phyloP scores from a whole-genome alignment of 495 filamentous ascomycete genomes.

The Tuber umbilicatum region DNA sequence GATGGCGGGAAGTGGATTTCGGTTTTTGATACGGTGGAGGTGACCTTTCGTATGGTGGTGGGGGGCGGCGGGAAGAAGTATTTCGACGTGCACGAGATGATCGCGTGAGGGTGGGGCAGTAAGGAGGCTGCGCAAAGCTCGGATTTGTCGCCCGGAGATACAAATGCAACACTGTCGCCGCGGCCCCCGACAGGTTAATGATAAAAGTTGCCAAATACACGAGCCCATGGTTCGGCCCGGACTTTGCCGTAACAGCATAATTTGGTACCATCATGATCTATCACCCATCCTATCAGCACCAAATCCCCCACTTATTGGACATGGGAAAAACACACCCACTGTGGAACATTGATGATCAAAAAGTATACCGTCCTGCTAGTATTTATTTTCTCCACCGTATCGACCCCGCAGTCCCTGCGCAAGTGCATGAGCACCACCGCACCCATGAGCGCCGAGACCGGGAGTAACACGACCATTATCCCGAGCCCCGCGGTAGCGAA shows the following conservation, averaged over 20 bases:
- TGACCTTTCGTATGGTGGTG: neutral
- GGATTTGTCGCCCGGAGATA: slow-evolving; percentile 16
- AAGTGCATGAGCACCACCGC: slow-evolving; percentile 23
- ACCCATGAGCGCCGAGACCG: slow-evolving; percentile 25
- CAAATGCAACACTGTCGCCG: slow-evolving; percentile 16
- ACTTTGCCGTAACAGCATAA: slow-evolving; percentile 25
- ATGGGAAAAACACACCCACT: slow-evolving; percentile 25
- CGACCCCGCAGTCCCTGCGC: slow-evolving; percentile 14
- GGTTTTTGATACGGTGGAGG: slow-evolving; percentile 1
- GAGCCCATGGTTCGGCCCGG: slow-evolving; percentile 2
- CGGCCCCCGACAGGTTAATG: slow-evolving; percentile 23
- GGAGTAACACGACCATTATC: slow-evolving; percentile 27
- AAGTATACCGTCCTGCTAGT: slow-evolving; percentile 29
- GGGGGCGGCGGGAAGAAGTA: slow-evolving; percentile 1
- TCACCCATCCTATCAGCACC: slow-evolving; percentile 2
- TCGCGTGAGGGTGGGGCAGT: neutral
- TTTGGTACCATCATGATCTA: slow-evolving; percentile 34
- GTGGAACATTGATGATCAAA: slow-evolving; percentile 29
- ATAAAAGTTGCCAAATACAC: slow-evolving; percentile 22
- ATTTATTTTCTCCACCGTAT: slow-evolving; percentile 22
- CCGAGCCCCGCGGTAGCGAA: slow-evolving; percentile 31
- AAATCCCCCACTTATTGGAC: neutral
- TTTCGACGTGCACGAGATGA: neutral
- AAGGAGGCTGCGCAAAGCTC: neutral
- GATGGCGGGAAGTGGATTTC: neutral